Conservation (phyloP, 2,329 filamentous ascomycete genomes). For the Nothophoma quercina region DNA sequence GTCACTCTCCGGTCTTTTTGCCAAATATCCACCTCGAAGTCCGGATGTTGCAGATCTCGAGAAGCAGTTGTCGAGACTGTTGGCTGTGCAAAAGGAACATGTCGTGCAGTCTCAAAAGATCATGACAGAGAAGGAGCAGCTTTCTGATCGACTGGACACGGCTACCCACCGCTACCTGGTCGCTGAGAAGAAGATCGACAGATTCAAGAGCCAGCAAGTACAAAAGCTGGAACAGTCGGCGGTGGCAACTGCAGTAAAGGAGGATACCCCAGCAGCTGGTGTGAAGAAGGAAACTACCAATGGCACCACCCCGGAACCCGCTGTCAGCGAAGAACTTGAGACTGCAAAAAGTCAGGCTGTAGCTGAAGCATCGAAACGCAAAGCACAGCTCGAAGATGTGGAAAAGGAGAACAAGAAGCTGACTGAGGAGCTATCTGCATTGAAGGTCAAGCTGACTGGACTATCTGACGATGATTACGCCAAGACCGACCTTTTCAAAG, state of each 20-base stretch:
- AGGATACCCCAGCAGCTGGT: conserved; percentile 54
- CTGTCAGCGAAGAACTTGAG: conserved; percentile 72
- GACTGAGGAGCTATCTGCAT: conserved; percentile 78
- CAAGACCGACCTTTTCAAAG: conserved; percentile 91
- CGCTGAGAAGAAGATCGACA: conserved; percentile 92
- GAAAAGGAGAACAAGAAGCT: conserved; percentile 78
- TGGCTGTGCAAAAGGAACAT: conserved; percentile 84
- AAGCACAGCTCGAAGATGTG: conserved; percentile 83
- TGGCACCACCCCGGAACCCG: conserved; percentile 64
- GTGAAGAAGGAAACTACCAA: conserved; percentile 63
- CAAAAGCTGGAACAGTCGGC: conserved; percentile 93
- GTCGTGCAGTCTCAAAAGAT: conserved; percentile 78
- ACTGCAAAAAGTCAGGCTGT: conserved; percentile 78
- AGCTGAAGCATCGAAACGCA: conserved; percentile 80
- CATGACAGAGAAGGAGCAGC: conserved; percentile 79
- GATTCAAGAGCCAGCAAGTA: conserved; percentile 85
- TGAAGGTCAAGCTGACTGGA: conserved; percentile 72
- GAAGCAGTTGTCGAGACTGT: conserved; percentile 73
- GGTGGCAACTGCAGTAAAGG: conserved; percentile 38
- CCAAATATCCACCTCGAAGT: conserved; percentile 57
- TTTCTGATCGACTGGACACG: conserved; percentile 85
- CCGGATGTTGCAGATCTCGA: conserved; percentile 78
- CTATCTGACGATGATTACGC: conserved; percentile 93
- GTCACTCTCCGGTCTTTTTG: conserved; percentile 74
- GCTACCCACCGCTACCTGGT: conserved; percentile 93